Base-by-base conservation (phyloP, 495 filamentous ascomycete species). In the Bathelium albidoporum region DNA sequence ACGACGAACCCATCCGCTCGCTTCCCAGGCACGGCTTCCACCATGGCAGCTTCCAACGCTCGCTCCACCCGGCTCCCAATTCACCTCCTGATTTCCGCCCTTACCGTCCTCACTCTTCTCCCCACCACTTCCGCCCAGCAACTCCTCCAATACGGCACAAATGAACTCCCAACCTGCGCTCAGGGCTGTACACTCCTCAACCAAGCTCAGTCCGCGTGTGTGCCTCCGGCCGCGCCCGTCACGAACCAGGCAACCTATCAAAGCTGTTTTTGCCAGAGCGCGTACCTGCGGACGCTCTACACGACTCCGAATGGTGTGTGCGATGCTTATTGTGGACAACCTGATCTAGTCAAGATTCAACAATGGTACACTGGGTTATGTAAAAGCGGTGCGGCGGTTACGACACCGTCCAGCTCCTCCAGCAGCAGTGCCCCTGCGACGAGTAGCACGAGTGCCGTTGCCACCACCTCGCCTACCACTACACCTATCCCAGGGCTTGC, bases 261-360 rank as follows among this genome's bases (percentile, higher is more conserved):
- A 61, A 76, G 76, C 28, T 86, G 83, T 67, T 82, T 85, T 73
- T 86, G 83, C 71, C 73, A 79, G 64, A 82, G 78, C 14, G 62
- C 71, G 12, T 68, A 72, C 41, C 73, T 84, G 12, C 71, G 70
- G 16, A 63, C 68, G 10, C 72, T 83, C 26, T 71, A 81, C 49
- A 67, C 67, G 22, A 73, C 72, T 41, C 65, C 71, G 2, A 63
- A 66, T 28, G 69, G 70, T 12, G 68, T 73, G 28, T 80, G 79
- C 66, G 72, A 73, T 58, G 61, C 73, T 22, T 71, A 70, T 55
- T 78, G 78, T 64, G 70, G 36, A 32, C 36, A 73, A 16, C 64
- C 70, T 32, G 78, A 80, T 65, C 73, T 74, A 58, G 20, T 70
- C 29, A 59, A 74, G 32, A 73, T 86, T 45, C 72, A 78, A 31